Conservation (phyloP, 371 early-diverging fungal genomes). For the Funneliformis caledonium region DNA sequence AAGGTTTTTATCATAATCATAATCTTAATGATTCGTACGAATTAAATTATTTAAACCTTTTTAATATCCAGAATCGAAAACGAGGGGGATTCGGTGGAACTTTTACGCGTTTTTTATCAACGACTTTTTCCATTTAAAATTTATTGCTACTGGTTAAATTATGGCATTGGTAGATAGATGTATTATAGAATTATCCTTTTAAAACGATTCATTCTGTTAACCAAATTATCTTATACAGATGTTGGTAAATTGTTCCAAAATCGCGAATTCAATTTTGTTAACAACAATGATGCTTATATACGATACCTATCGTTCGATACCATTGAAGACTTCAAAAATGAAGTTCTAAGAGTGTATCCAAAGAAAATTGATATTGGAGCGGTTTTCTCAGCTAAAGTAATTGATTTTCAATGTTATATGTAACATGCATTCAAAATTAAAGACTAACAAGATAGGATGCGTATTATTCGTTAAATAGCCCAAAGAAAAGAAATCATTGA, state of each 20-base stretch:
- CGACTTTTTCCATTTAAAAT: conserved; percentile 83
- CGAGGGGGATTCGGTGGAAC: conserved; percentile 39
- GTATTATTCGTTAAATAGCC: conserved; percentile 57
- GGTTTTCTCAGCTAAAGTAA: conserved; percentile 80
- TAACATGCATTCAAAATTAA: neutral
- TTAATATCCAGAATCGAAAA: neutral
- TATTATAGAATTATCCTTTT: neutral
- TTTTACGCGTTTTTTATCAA: conserved; percentile 78
- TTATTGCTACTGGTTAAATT: conserved; percentile 85
- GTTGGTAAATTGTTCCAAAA: conserved; percentile 65
- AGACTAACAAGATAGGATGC: neutral
- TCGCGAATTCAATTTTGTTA: conserved; percentile 95
- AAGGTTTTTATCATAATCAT: neutral
- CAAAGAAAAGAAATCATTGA: conserved; percentile 76
- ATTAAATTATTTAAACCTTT: neutral
- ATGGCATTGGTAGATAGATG: conserved; percentile 68
- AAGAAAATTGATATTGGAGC: conserved; percentile 98
- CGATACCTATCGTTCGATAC: conserved; percentile 88
- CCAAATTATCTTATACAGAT: neutral
- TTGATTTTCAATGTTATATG: neutral
- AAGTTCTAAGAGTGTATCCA: conserved; percentile 76
- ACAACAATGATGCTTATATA: conserved; percentile 76
- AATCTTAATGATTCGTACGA: neutral
- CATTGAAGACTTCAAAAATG: conserved; percentile 75
- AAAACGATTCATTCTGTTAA: neutral